Conservation (phyloP, 768 basidiomycete genomes). For the Russula compacta region DNA sequence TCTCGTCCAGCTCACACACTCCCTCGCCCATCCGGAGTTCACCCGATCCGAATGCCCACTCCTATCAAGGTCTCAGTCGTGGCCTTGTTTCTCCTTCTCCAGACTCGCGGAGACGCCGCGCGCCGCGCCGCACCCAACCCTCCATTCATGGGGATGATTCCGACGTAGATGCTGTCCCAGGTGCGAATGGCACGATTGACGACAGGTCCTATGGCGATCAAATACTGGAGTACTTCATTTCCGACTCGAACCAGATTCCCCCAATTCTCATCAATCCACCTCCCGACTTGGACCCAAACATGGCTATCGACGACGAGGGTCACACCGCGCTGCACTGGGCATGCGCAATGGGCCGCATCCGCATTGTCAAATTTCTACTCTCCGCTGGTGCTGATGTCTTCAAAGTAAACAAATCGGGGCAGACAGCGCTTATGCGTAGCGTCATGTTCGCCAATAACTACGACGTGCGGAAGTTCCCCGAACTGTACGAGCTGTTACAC, state of each 20-base stretch:
- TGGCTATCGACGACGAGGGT: conserved; percentile 95
- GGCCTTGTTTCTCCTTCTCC: conserved; percentile 30
- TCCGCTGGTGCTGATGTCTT: conserved; percentile 95
- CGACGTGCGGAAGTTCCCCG: conserved; percentile 97
- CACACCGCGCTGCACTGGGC: conserved; percentile 98
- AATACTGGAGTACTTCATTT: conserved; percentile 97
- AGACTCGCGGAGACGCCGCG: conserved; percentile 37
- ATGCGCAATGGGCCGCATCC: conserved; percentile 95
- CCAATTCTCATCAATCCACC: conserved; percentile 81
- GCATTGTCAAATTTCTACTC: conserved; percentile 89
- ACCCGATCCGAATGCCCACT: conserved; percentile 37
- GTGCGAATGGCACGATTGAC: conserved; percentile 40
- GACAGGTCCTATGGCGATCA: conserved; percentile 83
- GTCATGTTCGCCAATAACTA: conserved; percentile 99
- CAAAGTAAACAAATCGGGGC: conserved; percentile 91
- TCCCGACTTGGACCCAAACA: conserved; percentile 86
- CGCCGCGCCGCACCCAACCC: conserved; percentile 38
- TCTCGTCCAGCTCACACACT: conserved; percentile 82
- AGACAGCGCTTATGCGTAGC: conserved; percentile 95
- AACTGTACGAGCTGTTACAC: conserved; percentile 92
- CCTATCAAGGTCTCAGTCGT: conserved; percentile 32
- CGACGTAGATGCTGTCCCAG: conserved; percentile 34
- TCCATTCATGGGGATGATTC: conserved; percentile 31
- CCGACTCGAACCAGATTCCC: conserved; percentile 89
- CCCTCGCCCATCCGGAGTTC: conserved; percentile 78